Evolutionary conservation across 1,284 basidiomycete species (phyloP), one percentile per base, ranked within the genome.

Genomic region (Schizophyllum commune): DNA sequence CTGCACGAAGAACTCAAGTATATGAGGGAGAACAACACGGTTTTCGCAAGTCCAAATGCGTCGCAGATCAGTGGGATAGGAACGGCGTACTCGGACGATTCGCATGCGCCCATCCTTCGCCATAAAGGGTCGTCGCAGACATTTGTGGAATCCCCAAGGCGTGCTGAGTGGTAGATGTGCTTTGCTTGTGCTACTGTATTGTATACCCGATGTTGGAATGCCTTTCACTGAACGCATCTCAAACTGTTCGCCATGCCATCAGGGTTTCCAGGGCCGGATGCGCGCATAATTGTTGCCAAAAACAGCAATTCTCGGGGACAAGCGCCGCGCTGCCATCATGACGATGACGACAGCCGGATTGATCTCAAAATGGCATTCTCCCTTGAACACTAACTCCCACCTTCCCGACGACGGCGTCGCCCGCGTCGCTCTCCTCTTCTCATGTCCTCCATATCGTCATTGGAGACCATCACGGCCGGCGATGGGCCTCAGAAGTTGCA

Each of bases 1-100:
- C 86, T 89, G 78, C 87, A 89, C 63, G 85, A 89, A 75, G 89
- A 89, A 70, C 82, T 91, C 61, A 70, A 86, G 69, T 83, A 88
- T 69, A 88, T 91, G 88, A 82, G 85, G 61, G 86, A 89, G 68
- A 83, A 83, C 4, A 83, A 83, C 4, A 86, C 86, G 15, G 82
- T 83, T 59, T 77, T 81, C 62, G 88, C 86, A 19, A 78, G 53
- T 74, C 73, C 55, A 76, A 76, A 57, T 76, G 77, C 57, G 74
- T 71, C 62, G 27, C 15, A 19, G 15, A 79, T 69, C 62, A 77
- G 78, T 67, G 74, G 76, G 32, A 75, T 79, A 21, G 81, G 76
- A 65, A 82, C 79, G 20, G 66, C 80, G 68, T 78, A 77, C 67
- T 79, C 79, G 9, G 85, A 86, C 62, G 86, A 86, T 58, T 78